Conservation (phyloP, 2,329 filamentous ascomycete species). For the Sporothrix inflata region DNA sequence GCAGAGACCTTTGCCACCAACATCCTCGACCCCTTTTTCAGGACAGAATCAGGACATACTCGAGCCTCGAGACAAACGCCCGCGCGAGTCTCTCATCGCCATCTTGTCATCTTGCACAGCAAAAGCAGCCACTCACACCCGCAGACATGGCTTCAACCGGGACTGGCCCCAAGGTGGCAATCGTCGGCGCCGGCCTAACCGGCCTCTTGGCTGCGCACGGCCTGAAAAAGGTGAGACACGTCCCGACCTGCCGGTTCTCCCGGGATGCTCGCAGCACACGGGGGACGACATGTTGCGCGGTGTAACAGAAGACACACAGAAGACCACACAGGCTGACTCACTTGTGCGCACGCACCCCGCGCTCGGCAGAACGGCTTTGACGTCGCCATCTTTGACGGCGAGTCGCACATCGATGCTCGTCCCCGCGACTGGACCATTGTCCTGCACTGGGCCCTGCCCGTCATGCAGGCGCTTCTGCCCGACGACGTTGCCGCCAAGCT, state of each 20-base stretch:
- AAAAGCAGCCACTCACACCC: neutral
- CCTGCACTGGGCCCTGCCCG: constrained; percentile 46
- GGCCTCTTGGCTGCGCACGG: constrained; percentile 45
- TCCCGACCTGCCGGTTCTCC: neutral
- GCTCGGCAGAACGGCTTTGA: constrained; percentile 41
- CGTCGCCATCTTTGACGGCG: constrained; percentile 42
- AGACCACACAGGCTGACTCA: neutral
- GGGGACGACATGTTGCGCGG: neutral
- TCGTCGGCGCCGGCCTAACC: constrained; percentile 46
- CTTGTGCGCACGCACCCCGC: neutral
- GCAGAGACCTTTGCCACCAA: neutral
- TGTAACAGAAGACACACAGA: neutral
- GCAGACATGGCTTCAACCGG: neutral
- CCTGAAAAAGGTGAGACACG: constrained; percentile 39
- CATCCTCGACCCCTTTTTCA: neutral
- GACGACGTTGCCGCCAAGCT: constrained; percentile 39
- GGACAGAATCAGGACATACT: neutral
- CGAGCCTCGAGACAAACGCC: neutral
- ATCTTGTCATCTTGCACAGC: neutral
- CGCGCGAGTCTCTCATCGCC: neutral
- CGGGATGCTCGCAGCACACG: neutral
- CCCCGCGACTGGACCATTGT: constrained; percentile 47
- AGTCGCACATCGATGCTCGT: constrained; percentile 39
- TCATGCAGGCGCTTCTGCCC: constrained; percentile 43
- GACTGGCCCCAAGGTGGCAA: constrained; percentile 37